Conservation (phyloP, 2,329 filamentous ascomycete genomes). For the Grosmannia huntii region DNA sequence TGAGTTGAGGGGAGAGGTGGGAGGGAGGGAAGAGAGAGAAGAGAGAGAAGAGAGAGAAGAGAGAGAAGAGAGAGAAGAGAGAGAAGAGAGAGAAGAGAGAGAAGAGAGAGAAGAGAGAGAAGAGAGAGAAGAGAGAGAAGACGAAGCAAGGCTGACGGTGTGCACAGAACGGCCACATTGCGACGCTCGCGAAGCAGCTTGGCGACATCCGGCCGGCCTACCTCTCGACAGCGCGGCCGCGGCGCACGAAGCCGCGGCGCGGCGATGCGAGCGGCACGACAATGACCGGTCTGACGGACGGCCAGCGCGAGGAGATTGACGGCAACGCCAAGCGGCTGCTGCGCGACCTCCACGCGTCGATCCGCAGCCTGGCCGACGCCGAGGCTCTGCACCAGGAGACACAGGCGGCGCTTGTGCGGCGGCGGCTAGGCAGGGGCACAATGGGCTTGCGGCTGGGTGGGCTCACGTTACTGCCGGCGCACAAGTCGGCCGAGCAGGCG, state of each 20-base stretch:
- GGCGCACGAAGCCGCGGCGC: conserved; percentile 30
- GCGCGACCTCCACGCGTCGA: conserved; percentile 71
- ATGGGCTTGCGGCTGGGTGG: neutral
- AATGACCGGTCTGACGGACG: conserved; percentile 54
- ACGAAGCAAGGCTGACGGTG: neutral
- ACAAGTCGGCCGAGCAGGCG: conserved; percentile 50
- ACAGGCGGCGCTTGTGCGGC: conserved; percentile 54
- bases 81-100: neutral
- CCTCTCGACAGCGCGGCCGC: conserved; percentile 64
- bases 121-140: neutral
- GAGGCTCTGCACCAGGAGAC: conserved; percentile 73
- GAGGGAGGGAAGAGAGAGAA: neutral
- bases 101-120: neutral
- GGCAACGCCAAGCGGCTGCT: conserved; percentile 75
- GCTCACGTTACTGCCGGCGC: neutral
- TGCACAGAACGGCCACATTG: conserved; percentile 67
- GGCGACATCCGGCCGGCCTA: conserved; percentile 78
- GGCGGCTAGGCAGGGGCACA: conserved; percentile 44
- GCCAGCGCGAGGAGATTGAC: conserved; percentile 76
- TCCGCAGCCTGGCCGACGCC: conserved; percentile 66
- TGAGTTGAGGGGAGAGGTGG: conserved; percentile 28
- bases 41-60: too few relatives aligned
- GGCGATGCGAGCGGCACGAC: conserved; percentile 32
- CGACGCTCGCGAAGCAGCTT: conserved; percentile 67
- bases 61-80: neutral